Evolutionary conservation across 2,329 filamentous ascomycete species (phyloP).

Genomic region (Stagonosporopsis tanaceti): DNA sequence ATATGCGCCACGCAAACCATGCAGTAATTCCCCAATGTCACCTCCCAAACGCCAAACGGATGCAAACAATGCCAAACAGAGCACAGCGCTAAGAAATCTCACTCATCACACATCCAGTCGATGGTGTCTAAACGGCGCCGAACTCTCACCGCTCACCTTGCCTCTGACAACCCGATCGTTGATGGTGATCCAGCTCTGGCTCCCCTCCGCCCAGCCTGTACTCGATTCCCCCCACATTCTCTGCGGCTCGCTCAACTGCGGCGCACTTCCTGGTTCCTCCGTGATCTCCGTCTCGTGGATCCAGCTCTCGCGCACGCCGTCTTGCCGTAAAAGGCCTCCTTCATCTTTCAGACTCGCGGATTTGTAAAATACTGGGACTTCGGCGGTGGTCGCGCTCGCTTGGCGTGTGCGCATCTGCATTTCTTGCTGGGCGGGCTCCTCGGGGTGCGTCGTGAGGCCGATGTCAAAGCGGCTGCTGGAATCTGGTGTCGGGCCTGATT

Average conservation of each 20-base stretch:
- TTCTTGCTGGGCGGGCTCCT: not conserved
- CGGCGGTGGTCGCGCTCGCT: slow-evolving; percentile 3
- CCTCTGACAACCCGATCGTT: slow-evolving; percentile 3
- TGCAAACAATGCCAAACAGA: not conserved
- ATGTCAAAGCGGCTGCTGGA: not conserved
- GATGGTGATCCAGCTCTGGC: slow-evolving; percentile 5
- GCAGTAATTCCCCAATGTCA: not conserved
- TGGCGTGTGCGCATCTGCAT: slow-evolving; percentile 7
- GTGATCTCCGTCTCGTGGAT: not conserved
- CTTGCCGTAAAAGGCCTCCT: slow-evolving; percentile 4
- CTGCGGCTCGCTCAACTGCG: not conserved
- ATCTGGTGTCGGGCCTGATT: not conserved
- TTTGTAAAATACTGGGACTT: slow-evolving; percentile 11
- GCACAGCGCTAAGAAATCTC: not conserved
- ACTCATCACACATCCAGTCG: not conserved
- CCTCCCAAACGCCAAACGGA: not conserved
- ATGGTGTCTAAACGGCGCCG: not conserved
- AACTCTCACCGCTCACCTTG: not conserved
- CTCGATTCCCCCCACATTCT: not conserved
- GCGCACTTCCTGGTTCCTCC: not conserved
- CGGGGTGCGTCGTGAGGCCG: not conserved
- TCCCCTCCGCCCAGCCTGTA: slow-evolving; percentile 2
- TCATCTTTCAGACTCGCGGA: slow-evolving; percentile 17
- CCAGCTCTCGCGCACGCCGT: slow-evolving; percentile 9
- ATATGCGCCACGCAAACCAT: not conserved